These are phyloP conservation scores for Colletotrichum sp. DNA, from an alignment of 2,329 filamentous ascomycete species.

Conservation along the genomic window DNA sequence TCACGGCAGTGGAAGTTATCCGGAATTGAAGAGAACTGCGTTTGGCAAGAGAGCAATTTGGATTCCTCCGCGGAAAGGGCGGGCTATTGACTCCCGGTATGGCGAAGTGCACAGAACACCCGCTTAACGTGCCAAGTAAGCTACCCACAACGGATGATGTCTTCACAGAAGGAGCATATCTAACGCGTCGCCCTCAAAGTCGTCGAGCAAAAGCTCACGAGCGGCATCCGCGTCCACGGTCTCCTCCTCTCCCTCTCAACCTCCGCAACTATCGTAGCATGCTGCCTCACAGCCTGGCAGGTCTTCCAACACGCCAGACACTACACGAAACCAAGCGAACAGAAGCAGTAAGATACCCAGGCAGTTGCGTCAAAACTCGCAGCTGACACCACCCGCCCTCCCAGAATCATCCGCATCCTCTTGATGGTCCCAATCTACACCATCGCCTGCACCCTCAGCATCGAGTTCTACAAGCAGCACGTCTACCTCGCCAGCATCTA, in stretches of 20 bases:
- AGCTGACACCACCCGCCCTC: accelerated
- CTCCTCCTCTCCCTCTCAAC: background rate
- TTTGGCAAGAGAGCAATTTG: background rate
- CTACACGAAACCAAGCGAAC: background rate
- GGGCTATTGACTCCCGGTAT: background rate
- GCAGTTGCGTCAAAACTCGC: accelerated
- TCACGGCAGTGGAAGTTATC: background rate
- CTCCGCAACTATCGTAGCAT: background rate
- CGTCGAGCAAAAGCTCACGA: background rate
- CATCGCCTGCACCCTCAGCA: background rate
- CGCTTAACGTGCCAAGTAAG: background rate
- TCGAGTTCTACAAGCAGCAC: background rate
- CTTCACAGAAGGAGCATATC: background rate
- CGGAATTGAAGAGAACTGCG: background rate
- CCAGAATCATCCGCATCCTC: background rate
- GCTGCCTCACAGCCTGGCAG: background rate
- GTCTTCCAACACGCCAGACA: background rate
- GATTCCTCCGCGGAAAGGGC: background rate
- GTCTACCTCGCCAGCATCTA: background rate
- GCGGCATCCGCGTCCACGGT: background rate
- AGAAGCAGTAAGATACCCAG: background rate
- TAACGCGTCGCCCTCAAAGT: accelerated
- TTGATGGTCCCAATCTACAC: slow-evolving; percentile 2
- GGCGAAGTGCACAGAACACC: background rate
- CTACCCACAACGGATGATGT: background rate